Evolutionary conservation across 805 yeast genomes (phyloP), one percentile per base, ranked within the genome.

Genomic region (Grigorovia transvaalensis): DNA sequence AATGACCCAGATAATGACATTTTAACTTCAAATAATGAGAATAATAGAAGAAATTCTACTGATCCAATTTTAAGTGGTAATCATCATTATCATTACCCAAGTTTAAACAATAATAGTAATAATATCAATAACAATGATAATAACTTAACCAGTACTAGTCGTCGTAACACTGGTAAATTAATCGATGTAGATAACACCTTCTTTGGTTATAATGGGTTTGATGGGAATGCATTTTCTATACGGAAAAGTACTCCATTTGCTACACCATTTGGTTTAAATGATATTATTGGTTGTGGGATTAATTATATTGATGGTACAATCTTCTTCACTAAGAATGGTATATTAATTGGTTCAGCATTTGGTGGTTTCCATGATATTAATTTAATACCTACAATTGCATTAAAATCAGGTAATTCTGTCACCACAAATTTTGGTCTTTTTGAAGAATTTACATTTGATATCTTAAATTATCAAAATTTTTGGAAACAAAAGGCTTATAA

Each of bases 241-340:
- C 12, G n/a, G 9, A 42, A 46, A 23, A 46, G 44, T 35, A 42
- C 23, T n/a, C 44, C 44, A 46, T 46, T 46, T 35, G 48, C 45
- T 9, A 57, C 55, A 30, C 60, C 65, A 33, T 82, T 77, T 63
- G 78, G 81, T 0, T 62, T 69, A 40, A 76, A 76, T 20, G 96
- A 88, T 65, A 72, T 78, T 2, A 75, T 90, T 55, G 97, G 97
- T 0, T 84, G 90, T 66, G 96, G 96, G 4, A 75, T 88, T 23
- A 84, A 89, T 69, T 84, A 79, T 58, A 71, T 76, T 15, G 78
- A 77, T 44, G 75, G 79, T 44, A 69, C 81, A 0, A 74, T 88
- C 2, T 90, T 89, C 59, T 79, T 80, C 56, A 89, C 96, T 0
- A 83, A 85, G 63, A 89, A 90, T 67, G 97, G 96, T 1, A 74